Conservation (phyloP, 345 rosid genomes). For the Eucalyptus brandiana region DNA sequence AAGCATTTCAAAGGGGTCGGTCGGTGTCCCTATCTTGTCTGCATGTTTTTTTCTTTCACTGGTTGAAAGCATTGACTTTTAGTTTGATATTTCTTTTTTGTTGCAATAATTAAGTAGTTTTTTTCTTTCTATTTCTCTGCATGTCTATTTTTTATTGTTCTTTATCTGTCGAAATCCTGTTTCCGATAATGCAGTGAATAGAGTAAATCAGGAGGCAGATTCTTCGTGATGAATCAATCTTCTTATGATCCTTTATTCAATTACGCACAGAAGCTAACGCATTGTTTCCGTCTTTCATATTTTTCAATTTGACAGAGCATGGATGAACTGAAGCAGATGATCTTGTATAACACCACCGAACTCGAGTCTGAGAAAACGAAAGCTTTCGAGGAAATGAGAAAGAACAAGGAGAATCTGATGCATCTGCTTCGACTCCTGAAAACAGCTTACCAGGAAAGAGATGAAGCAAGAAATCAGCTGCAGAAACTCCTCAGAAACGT, state of each 20-base stretch:
- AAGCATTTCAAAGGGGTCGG: not conserved
- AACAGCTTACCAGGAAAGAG: conserved; percentile 65
- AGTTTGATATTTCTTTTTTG: not conserved
- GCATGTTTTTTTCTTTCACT: not conserved
- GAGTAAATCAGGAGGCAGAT: not conserved
- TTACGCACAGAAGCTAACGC: not conserved
- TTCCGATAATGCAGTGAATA: not conserved
- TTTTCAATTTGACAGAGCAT: conserved; percentile 22
- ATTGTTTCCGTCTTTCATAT: not conserved
- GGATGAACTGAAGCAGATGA: conserved; percentile 62
- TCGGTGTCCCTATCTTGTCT: not conserved
- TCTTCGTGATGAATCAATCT: not conserved
- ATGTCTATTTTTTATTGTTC: not conserved
- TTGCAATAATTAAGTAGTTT: not conserved
- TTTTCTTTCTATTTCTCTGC: not conserved
- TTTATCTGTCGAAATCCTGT: not conserved
- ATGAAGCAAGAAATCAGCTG: conserved; percentile 60
- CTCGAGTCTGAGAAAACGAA: conserved; percentile 48
- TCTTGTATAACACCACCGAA: conserved; percentile 40
- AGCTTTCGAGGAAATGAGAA: conserved; percentile 43
- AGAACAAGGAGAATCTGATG: conserved; percentile 36
- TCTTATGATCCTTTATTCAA: not conserved
- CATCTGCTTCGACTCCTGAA: conserved; percentile 43
- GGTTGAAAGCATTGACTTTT: not conserved
- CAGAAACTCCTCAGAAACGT: conserved; percentile 21